These are phyloP conservation scores for Penicillium sp. DNA, from an alignment of 2,329 filamentous ascomycete species.

Conservation along the genomic window DNA sequence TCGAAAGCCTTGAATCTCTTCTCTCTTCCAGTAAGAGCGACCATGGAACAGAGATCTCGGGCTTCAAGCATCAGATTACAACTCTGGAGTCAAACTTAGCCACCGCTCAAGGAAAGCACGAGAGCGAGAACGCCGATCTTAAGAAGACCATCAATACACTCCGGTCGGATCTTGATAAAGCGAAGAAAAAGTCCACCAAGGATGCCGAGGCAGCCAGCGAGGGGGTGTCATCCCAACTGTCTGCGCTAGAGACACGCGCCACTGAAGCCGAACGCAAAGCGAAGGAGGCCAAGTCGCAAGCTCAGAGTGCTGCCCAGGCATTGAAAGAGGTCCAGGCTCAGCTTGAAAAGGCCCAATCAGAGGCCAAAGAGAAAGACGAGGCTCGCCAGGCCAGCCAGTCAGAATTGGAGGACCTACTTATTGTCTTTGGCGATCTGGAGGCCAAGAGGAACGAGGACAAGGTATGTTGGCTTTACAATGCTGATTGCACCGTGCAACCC, in stretches of 20 bases:
- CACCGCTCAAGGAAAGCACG: slow-evolving; percentile 50
- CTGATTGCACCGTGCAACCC: not conserved
- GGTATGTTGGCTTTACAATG: slow-evolving; percentile 47
- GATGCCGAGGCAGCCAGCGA: slow-evolving; percentile 61
- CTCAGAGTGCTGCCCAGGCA: slow-evolving; percentile 53
- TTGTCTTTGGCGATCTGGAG: slow-evolving; percentile 78
- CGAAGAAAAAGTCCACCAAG: slow-evolving; percentile 49
- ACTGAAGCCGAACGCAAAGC: slow-evolving; percentile 37
- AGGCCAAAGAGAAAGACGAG: slow-evolving; percentile 55
- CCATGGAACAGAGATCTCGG: slow-evolving; percentile 60
- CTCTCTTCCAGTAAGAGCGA: slow-evolving; percentile 58
- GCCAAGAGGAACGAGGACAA: slow-evolving; percentile 75
- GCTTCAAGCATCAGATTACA: slow-evolving; percentile 57
- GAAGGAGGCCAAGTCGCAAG: slow-evolving; percentile 33
- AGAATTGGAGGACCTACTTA: slow-evolving; percentile 77
- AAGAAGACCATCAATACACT: slow-evolving; percentile 59
- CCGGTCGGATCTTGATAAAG: slow-evolving; percentile 51
- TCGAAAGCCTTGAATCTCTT: slow-evolving; percentile 57
- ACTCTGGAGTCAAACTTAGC: slow-evolving; percentile 54
- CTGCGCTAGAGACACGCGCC: slow-evolving; percentile 52
- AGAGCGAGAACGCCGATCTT: slow-evolving; percentile 62
- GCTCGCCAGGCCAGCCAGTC: slow-evolving; percentile 65
- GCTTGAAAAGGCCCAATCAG: slow-evolving; percentile 33
- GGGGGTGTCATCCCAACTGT: slow-evolving; percentile 48
- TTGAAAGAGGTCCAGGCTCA: slow-evolving; percentile 48